phyloP scores from a whole-genome alignment of 768 basidiomycete genomes.

The Lanmaoa rubissima region DNA sequence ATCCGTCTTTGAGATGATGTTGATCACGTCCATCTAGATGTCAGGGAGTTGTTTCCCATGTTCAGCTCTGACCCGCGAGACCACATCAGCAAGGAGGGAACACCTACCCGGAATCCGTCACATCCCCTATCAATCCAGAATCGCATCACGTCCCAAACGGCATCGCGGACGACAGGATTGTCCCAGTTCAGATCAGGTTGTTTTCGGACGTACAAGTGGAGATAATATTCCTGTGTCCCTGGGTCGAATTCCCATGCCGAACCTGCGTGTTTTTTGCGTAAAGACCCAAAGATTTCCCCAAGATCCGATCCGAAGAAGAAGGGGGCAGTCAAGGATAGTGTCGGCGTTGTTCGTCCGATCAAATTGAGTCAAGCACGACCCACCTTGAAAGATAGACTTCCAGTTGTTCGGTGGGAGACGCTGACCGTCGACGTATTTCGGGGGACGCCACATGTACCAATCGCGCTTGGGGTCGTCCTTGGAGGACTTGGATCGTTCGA shows the following conservation, averaged over 20 bases:
- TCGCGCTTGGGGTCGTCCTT: constrained; percentile 58
- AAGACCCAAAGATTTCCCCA: not conserved
- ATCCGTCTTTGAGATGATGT: constrained; percentile 59
- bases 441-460: constrained; percentile 76
- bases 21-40: constrained; percentile 67
- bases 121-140: constrained; percentile 77
- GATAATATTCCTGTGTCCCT: constrained; percentile 64
- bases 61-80: constrained; percentile 1
- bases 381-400: constrained; percentile 64
- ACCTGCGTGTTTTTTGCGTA: constrained; percentile 34
- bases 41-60: not conserved
- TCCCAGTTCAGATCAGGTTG: constrained; percentile 83
- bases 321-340: not conserved
- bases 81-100: not conserved
- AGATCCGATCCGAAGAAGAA: constrained; percentile 5
- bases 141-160: constrained; percentile 61
- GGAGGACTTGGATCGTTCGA: constrained; percentile 53
- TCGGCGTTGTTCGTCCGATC: not conserved
- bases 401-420: constrained; percentile 72
- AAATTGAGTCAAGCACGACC: constrained; percentile 1
- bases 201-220: constrained; percentile 63
- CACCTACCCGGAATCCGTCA: constrained; percentile 69
- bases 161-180: constrained; percentile 55
- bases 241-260: constrained; percentile 74
- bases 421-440: constrained; percentile 51